Conservation (phyloP, 2,329 filamentous ascomycete genomes). For the Colletotrichum trifolii region DNA sequence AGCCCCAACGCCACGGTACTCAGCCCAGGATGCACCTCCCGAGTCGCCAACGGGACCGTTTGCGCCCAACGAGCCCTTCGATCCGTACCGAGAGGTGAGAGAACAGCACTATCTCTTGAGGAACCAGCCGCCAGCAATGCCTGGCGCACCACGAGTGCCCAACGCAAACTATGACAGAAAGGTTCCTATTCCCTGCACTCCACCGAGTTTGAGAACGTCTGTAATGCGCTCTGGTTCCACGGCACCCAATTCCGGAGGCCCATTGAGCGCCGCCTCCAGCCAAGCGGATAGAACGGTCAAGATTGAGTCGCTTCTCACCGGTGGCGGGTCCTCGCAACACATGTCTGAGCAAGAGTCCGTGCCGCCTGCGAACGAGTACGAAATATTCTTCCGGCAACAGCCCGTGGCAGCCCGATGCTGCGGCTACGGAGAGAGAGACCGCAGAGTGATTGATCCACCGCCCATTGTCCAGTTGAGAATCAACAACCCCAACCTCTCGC, state of each 20-base stretch:
- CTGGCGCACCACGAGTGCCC: slow-evolving; percentile 21
- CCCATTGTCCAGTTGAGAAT: slow-evolving; percentile 82
- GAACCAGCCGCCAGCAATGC: slow-evolving; percentile 22
- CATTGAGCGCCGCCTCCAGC: slow-evolving; percentile 19
- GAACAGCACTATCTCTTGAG: slow-evolving; percentile 26
- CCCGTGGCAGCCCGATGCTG: slow-evolving; percentile 82
- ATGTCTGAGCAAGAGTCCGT: background rate
- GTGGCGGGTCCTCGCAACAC: slow-evolving; percentile 15
- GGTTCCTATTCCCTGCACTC: slow-evolving; percentile 34
- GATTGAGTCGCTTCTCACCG: slow-evolving; percentile 39
- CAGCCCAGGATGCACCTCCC: slow-evolving; percentile 9
- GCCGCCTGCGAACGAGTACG: slow-evolving; percentile 47
- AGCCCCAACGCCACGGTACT: slow-evolving; percentile 16
- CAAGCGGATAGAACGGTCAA: slow-evolving; percentile 37
- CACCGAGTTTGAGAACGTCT: slow-evolving; percentile 27
- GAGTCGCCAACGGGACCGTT: slow-evolving; percentile 2
- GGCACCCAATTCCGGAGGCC: background rate
- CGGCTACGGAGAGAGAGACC: slow-evolving; percentile 84
- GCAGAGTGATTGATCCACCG: slow-evolving; percentile 84
- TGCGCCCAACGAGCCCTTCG: slow-evolving; percentile 8
- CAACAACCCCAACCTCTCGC: slow-evolving; percentile 64
- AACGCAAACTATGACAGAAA: slow-evolving; percentile 36
- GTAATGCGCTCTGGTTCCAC: slow-evolving; percentile 17
- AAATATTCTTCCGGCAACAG: slow-evolving; percentile 77
- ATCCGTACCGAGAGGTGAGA: slow-evolving; percentile 26